Conservation (phyloP, 164 flowering plant genomes). For the Paratinospora sagittata region DNA sequence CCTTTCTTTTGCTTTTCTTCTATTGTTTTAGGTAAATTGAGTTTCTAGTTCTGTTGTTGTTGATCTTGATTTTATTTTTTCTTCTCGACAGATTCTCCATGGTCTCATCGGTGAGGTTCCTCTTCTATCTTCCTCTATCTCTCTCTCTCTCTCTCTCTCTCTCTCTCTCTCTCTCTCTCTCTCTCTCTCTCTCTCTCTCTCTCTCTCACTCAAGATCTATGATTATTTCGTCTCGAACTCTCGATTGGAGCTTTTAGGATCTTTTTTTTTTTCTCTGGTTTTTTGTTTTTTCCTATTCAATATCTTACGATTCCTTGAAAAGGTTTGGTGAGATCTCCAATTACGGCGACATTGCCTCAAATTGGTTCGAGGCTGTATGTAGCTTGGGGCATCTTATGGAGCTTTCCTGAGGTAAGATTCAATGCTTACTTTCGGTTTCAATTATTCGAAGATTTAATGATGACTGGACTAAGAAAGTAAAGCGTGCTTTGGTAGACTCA, state of each 20-base stretch:
- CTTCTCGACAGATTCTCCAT: slow-evolving; percentile 55
- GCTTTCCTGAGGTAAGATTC: slow-evolving; percentile 87
- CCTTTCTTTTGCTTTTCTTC: neutral
- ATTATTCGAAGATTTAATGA: neutral
- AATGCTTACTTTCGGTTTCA: neutral
- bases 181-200: no score
- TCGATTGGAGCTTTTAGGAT: neutral
- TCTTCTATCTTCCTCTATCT: no score
- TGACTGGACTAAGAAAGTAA: neutral
- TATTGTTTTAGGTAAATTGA: neutral
- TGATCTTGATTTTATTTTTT: neutral
- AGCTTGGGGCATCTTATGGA: slow-evolving; percentile 81
- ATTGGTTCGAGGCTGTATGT: slow-evolving; percentile 76
- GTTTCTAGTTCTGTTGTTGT: neutral
- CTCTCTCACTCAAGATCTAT: neutral
- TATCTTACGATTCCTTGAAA: neutral
- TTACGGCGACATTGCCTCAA: slow-evolving; percentile 86
- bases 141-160: no score
- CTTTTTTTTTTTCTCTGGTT: neutral
- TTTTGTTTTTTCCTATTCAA: neutral
- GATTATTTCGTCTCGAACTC: no score
- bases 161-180: no score
- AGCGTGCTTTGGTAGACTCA: slow-evolving; percentile 38
- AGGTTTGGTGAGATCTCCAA: slow-evolving; percentile 96
- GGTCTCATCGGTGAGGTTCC: slow-evolving; percentile 53